Conservation (phyloP, 192 early-diverging fungal species). For the Mortierella antarctica region DNA sequence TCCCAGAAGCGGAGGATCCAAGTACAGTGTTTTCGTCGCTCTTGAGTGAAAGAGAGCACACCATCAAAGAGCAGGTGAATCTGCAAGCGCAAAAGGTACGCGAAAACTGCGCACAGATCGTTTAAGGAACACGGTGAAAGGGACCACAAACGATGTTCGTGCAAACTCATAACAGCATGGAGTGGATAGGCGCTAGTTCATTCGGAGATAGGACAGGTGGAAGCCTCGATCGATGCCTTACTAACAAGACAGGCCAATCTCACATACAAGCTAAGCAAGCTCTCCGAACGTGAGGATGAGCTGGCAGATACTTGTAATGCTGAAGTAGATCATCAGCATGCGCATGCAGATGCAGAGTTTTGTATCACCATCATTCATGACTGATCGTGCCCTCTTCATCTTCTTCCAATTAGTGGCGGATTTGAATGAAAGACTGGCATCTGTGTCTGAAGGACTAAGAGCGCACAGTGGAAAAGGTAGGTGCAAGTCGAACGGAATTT, state of each 20-base stretch:
- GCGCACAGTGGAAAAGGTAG: conserved; percentile 36
- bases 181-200: conserved; percentile 50
- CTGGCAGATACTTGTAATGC: conserved; percentile 54
- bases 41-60: conserved; percentile 61
- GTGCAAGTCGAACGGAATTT: background rate
- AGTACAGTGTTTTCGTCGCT: conserved; percentile 56
- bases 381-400: background rate
- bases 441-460: conserved; percentile 48
- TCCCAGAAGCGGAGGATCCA: conserved; percentile 47
- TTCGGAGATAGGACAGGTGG: conserved; percentile 60
- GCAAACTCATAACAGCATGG: too few species aligned
- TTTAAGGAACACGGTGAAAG: too few species aligned
- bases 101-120: background rate
- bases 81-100: conserved; percentile 62
- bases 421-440: conserved; percentile 55
- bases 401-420: conserved; percentile 53
- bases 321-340: background rate
- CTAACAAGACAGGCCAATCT: conserved; percentile 53
- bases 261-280: conserved; percentile 54
- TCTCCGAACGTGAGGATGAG: conserved; percentile 57
- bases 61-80: conserved; percentile 62
- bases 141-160: too few species aligned
- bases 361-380: background rate
- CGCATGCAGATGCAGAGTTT: too few species aligned
- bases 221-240: conserved; percentile 60